A percentile compares a stretch with the other conserved stretches of the same genome.
phyloP scores from a whole-genome alignment of 495 filamentous ascomycete species.

The Cryomyces antarcticus region DNA sequence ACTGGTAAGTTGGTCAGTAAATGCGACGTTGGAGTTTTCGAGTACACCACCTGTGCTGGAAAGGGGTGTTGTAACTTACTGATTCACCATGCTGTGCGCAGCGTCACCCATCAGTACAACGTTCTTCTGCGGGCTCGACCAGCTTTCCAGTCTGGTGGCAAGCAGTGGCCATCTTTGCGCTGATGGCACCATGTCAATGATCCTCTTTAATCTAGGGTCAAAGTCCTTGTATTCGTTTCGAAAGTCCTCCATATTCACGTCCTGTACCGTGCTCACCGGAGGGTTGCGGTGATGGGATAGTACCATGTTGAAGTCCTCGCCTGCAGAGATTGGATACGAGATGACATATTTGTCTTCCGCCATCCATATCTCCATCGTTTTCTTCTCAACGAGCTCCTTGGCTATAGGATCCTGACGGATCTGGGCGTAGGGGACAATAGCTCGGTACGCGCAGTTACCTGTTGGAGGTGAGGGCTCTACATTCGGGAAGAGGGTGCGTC shows the following conservation, averaged over 20 bases:
- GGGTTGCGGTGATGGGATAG: constrained; percentile 22
- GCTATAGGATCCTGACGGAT: constrained; percentile 22
- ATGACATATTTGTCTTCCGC: constrained; percentile 24
- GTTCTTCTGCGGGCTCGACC: no score
- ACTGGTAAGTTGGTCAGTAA: no score
- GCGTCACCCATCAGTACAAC: no score
- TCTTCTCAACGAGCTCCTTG: constrained; percentile 16
- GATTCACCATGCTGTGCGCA: no score
- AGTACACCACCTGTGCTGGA: no score
- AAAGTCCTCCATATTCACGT: constrained; percentile 10
- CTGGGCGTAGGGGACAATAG: constrained; percentile 20
- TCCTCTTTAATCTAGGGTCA: no score
- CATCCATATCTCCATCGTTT: constrained; percentile 28
- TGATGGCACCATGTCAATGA: no score
- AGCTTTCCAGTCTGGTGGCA: no score
- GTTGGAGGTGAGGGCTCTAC: constrained; percentile 20
- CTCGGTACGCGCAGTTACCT: constrained; percentile 22
- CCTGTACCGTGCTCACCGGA: constrained; percentile 13
- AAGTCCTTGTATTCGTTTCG: no score
- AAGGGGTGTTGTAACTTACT: no score
- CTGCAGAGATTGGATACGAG: constrained; percentile 28
- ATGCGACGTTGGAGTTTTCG: no score
- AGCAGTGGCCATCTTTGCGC: no score
- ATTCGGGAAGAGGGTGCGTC: constrained; percentile 18
- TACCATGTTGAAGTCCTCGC: constrained; percentile 29